Evolutionary conservation across 768 basidiomycete genomes (phyloP).

Genomic region (Lactarius deliciosus): DNA sequence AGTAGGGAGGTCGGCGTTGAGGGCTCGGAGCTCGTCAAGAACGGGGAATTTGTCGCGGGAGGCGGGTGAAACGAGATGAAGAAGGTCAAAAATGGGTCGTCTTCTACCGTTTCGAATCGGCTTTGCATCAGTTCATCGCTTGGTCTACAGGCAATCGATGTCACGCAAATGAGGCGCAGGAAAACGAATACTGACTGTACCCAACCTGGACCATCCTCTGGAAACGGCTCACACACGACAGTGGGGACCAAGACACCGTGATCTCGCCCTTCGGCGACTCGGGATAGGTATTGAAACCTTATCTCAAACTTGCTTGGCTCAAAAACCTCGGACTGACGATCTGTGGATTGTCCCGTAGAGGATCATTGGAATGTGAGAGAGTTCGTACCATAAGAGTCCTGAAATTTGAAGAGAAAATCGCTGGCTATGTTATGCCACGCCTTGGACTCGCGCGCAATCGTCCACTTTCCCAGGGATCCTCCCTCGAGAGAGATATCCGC

Average conservation of each 20-base stretch:
- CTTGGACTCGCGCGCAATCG: constrained; percentile 1
- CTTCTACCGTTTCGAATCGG: background rate
- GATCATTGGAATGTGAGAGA: background rate
- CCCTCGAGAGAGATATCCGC: constrained; percentile 11
- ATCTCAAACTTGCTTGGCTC: constrained; percentile 16
- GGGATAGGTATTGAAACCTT: constrained; percentile 9
- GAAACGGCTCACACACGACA: background rate
- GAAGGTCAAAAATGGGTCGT: constrained; percentile 12
- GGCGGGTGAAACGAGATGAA: constrained; percentile 16
- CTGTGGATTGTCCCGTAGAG: background rate
- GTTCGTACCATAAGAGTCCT: constrained; percentile 14
- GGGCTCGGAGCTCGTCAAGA: background rate
- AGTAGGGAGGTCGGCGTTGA: background rate
- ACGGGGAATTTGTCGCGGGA: background rate
- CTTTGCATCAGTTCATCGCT: constrained; percentile 16
- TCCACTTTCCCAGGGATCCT: constrained; percentile 17
- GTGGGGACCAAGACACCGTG: background rate
- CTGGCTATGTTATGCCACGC: constrained; percentile 16
- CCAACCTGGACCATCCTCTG: constrained; percentile 8
- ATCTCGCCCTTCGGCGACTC: background rate
- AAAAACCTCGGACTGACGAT: background rate
- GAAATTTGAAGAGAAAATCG: constrained; percentile 15
- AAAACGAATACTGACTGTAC: background rate
- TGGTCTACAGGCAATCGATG: constrained; percentile 1
- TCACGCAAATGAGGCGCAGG: background rate